phyloP scores from a whole-genome alignment of 1,139 yeast species.

The Suhomyces terraborum region DNA sequence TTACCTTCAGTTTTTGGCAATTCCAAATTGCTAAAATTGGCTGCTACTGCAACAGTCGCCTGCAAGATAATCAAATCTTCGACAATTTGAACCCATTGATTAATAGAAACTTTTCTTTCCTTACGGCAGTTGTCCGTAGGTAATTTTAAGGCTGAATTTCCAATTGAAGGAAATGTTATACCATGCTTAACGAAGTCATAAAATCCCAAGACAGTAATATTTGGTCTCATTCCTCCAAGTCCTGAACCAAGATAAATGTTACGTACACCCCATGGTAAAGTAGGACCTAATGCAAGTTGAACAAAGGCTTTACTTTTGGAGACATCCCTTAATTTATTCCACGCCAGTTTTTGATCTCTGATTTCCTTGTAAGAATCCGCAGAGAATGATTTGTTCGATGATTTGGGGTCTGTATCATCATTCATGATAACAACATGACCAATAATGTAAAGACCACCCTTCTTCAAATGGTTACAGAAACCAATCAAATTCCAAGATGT shows the following conservation, averaged over 20 bases:
- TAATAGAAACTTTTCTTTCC: slow-evolving; percentile 67
- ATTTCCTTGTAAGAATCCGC: slow-evolving; percentile 58
- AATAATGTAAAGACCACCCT: slow-evolving; percentile 87
- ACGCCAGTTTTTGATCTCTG: slow-evolving; percentile 71
- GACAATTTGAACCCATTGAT: slow-evolving; percentile 88
- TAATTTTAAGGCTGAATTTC: slow-evolving; percentile 28
- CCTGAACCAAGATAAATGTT: slow-evolving; percentile 92
- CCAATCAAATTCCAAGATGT: slow-evolving; percentile 88
- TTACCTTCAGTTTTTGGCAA: slow-evolving; percentile 48
- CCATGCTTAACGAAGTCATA: slow-evolving; percentile 61
- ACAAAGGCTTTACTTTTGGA: slow-evolving; percentile 87
- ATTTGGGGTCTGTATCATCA: slow-evolving; percentile 28
- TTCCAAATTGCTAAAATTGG: slow-evolving; percentile 67
- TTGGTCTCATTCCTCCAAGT: slow-evolving; percentile 95
- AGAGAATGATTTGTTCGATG: slow-evolving; percentile 26
- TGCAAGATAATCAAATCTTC: slow-evolving; percentile 93
- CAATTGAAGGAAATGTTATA: slow-evolving; percentile 28
- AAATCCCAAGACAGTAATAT: slow-evolving; percentile 87
- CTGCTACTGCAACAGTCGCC: slow-evolving; percentile 91
- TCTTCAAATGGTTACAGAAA: slow-evolving; percentile 92
- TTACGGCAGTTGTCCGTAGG: slow-evolving; percentile 84
- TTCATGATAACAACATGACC: slow-evolving; percentile 86
- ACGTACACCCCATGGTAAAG: slow-evolving; percentile 93
- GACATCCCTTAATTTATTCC: slow-evolving; percentile 79
- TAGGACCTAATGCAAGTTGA: slow-evolving; percentile 86